Conservation (phyloP, 2,329 filamentous ascomycete genomes). For the Exophiala xenobiotica region DNA sequence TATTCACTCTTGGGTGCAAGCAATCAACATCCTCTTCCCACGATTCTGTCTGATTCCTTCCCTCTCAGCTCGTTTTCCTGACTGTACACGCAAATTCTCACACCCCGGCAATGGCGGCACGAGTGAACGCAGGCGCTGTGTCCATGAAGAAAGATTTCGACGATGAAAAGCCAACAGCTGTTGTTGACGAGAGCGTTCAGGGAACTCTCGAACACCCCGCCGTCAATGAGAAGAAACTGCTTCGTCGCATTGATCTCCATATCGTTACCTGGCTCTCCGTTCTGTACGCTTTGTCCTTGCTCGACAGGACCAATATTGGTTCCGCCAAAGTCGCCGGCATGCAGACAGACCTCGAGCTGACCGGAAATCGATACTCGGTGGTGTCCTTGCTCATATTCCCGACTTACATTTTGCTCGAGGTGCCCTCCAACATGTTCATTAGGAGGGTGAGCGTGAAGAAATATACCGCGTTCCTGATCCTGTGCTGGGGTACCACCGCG, state of each 20-base stretch:
- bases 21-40: no score
- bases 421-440: constrained; percentile 13
- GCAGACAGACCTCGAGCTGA: constrained; percentile 37
- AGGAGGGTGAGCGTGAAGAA: constrained; percentile 7
- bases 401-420: constrained; percentile 31
- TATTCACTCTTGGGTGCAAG: no score
- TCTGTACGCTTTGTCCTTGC: constrained; percentile 43
- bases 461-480: constrained; percentile 7
- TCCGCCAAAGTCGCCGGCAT: constrained; percentile 40
- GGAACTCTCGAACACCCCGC: no score
- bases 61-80: no score
- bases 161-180: no score
- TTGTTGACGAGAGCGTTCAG: no score
- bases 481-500: constrained; percentile 14
- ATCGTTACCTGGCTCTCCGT: not conserved
- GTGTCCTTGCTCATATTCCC: constrained; percentile 9
- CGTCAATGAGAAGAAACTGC: constrained; percentile 40
- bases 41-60: no score
- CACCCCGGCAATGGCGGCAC: no score
- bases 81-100: no score
- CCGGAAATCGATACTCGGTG: constrained; percentile 6
- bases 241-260: constrained; percentile 44
- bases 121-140: no score
- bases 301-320: constrained; percentile 45
- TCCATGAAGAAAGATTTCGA: no score